Base-by-base conservation (phyloP, 257 asterid genomes). In the Solanum piurae region DNA sequence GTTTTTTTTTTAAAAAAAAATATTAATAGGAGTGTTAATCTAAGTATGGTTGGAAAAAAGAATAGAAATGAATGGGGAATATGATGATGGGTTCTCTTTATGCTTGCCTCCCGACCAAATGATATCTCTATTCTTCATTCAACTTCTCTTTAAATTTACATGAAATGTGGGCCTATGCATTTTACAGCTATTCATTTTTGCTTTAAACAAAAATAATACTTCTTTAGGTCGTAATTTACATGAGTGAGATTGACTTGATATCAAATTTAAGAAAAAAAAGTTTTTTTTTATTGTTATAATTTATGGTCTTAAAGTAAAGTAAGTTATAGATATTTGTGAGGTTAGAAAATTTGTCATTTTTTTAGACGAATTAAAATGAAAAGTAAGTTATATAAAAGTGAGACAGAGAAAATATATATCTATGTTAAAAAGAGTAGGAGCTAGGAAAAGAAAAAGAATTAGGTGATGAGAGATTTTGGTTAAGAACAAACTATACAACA, bases 401-500 rank as follows among this genome's bases (percentile, higher is more conserved):
- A 5, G 37, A 34, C 6, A 34, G 33, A 31, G 33, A 34, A 5
- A 34, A 7, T 21, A 44, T 44, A 11, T 3, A 11, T 44, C 49
- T 29, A 21, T 79, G 38, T 44, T 79, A 23, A 79, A 44, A 49
- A 42, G 38, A 79, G 68, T 55, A 23, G 27, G 29, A 21, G 2
- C 11, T 4, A 9, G 71, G 87, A 88, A 86, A 21, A 73, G 36
- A 83, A 66, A 49, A 40, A 88, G 12, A 23, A 60, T 88, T 83
- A n/a, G 88, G 84, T 87, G 85, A 88, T 60, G 85, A 34, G 84
- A 71, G 84, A 69, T 27, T 71, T 83, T n/a, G 72, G n/a, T 20
- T 74, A 91, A 88, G 84, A 85, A 74, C 83, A 87, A 83, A 12
- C 55, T 46, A 83, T 86, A 69, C 88, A 42, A 75, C 82, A 25